Base-by-base conservation (phyloP, 2,329 filamentous ascomycete species). In the Aschersonia sp. region DNA sequence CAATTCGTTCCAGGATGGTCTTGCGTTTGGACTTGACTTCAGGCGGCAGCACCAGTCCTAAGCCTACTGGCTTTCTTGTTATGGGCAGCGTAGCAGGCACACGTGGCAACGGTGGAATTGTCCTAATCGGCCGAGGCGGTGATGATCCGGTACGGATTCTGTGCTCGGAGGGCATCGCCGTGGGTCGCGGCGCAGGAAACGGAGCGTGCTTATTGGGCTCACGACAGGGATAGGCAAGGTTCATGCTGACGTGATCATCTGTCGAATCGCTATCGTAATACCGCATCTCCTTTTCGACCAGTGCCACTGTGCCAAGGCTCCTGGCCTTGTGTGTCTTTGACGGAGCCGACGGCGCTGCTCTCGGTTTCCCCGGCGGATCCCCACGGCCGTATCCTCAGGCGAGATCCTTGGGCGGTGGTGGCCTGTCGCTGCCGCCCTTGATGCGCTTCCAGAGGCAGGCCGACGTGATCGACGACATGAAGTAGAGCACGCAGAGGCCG, bases 401-500 rank as follows among this genome's bases (percentile, higher is more conserved):
- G 42, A 72, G 54, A 49, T 77, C 69, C 61, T 76, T 75, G 35
- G 35, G 12, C 48, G 65, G 60, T 4, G 59, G 52, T 5, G 63
- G 56, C 10, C 57, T 54, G 29, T 39, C 12, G 35, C 52, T 52
- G 10, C 53, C 50, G 43, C 64, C 58, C 64, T 76, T 76, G 58
- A 73, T 67, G 55, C 76, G 73, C 52, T 76, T 73, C 77, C 80
- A 85, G 40, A 87, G 68, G 54, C 78, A 78, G 48, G 70, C 63
- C 32, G 71, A 74, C 43, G 76, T 71, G 45, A 82, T 63, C 43
- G 71, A 67, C 2, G 79, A 82, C 50, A 85, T 73, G 51, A 77
- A 72, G 57, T 85, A 86, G 37, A 87, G 67, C 42, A 85, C 75
- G 62, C 81, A 87, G 45, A 94, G 74, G 5, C 81, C 81, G 63